Evolutionary conservation across 225 moss, liverwort and hornwort species (phyloP), one percentile per base, ranked within the genome.

Genomic region (Polytrichum commune): DNA sequence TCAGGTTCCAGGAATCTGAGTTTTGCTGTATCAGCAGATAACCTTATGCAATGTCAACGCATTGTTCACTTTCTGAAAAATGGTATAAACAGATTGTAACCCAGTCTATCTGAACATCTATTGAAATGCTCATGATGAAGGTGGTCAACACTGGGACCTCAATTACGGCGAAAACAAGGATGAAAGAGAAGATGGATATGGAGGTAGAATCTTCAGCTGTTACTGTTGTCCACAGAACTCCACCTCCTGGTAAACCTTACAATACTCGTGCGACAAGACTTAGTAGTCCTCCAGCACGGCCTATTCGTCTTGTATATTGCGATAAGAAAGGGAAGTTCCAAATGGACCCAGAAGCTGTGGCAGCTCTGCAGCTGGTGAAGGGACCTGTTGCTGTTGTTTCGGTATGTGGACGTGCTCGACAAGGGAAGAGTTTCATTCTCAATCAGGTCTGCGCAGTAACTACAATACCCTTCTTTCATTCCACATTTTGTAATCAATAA

Each of bases 381-480:
- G 93, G 91, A 6, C 91, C 90, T 20, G 64, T 94, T 55, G 93
- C 88, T 26, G 90, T 86, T 19, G 83, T 94, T 18, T 77, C 93
- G 46, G 93, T 94, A 8, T 94, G 95, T 63, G 92, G 95, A 54
- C 92, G 92, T 30, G 95, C 95, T 35, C 90, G 95, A 4, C 92
- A 95, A 79, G 95, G 95, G 20, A 95, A 95, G 73, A 92, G 95
- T 72, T 95, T 95, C 78, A 90, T 95, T 19, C 73, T 95, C 72
- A 95, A 95, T 73, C 92, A 94, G 91, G 93, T 93, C 64, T 22
- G 60, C 58, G 22, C 24, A 24, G 22, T n/a, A 23, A 20, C 24
- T 8, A 23, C 58, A 24, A 58, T 9, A 58, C 8, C 58, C 58
- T 22, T 6, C 22, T 58, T 7, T 20, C 24, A 24, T 20, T 58